phyloP scores from a whole-genome alignment of 2,329 filamentous ascomycete genomes.

The Penicillium sp. region DNA sequence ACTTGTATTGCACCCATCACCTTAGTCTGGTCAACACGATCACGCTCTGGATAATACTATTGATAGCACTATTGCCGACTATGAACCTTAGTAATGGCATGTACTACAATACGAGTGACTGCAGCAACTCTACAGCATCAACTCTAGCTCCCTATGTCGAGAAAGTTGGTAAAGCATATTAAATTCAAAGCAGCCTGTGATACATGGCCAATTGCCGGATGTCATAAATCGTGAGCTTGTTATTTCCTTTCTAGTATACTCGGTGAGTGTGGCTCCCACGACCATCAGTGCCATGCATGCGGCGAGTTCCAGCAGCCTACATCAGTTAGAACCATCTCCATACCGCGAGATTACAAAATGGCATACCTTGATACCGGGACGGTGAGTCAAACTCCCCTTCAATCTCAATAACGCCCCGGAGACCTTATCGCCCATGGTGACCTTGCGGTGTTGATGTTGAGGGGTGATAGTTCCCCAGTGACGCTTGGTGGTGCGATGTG shows the following conservation, averaged over 20 bases:
- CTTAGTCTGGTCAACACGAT: no score
- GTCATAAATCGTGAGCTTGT: neutral
- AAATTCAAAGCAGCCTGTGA: no score
- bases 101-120: no score
- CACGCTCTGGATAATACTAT: no score
- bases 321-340: neutral
- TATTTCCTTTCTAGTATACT: constrained; percentile 14
- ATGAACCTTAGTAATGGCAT: no score
- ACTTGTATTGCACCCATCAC: no score
- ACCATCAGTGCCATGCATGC: constrained; percentile 71
- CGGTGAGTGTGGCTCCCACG: constrained; percentile 46
- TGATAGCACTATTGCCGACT: no score
- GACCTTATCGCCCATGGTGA: constrained; percentile 70
- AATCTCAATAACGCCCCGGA: constrained; percentile 70
- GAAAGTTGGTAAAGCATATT: no score
- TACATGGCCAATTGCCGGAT: neutral
- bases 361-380: constrained; percentile 62
- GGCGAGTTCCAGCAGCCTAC: constrained; percentile 66
- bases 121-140: no score
- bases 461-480: constrained; percentile 10
- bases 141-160: no score
- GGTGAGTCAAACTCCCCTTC: constrained; percentile 63
- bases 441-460: constrained; percentile 64
- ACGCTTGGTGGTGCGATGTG: constrained; percentile 35
- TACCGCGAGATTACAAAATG: constrained; percentile 31